Evolutionary conservation across 176 grass and related monocot species (phyloP), one percentile per base, ranked within the genome.

Genomic region (Bolboschoenus planiculmis): DNA sequence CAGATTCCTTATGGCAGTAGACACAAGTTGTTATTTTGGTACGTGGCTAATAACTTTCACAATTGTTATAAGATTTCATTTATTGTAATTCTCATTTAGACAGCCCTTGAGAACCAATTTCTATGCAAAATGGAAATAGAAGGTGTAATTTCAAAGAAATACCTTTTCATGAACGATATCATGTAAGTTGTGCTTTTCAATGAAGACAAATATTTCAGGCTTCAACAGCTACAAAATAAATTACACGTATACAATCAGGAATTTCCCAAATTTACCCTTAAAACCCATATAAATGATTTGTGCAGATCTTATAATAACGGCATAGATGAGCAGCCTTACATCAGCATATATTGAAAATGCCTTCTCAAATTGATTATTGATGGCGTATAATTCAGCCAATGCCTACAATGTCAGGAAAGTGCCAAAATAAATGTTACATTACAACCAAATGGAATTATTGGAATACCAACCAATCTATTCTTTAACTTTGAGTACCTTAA

Each of bases 291-390:
- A 40, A 15, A 85, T 42, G 39, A 85, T 73, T 53, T 53, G 60
- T 56, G 35, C 55, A 81, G 30, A 42, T 85, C 42, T 20, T n/a
- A n/a, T n/a, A n/a, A 33, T 63, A 67, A 58, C 80, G 29, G 29
- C 87, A 70, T 51, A 85, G 57, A 87, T 64, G 74, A 56, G 65
- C 60, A 30, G 33, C 79, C 96, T 93, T 91, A 95, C 96, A 90
- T 99, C 96, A 91, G 92, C 91, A 87, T 88, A 99, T 18, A 99
- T 85, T 36, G 81, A 71, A 86, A 99, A 83, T 18, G 86, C 96
- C 86, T 99, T 99, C 82, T 99, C 87, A 72, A 89, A 86, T 79
- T 95, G 92, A 76, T 40, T 72, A 51, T 91, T 93, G 51, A 95
- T 91, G 80, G 91, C 85, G 44, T 91, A 99, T 27, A 99, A 72